Percentiles rank a stretch among this genome's conserved stretches.
Evolutionary conservation across 1,284 basidiomycete species (phyloP).

Genomic region (Ceratobasidium sp.): DNA sequence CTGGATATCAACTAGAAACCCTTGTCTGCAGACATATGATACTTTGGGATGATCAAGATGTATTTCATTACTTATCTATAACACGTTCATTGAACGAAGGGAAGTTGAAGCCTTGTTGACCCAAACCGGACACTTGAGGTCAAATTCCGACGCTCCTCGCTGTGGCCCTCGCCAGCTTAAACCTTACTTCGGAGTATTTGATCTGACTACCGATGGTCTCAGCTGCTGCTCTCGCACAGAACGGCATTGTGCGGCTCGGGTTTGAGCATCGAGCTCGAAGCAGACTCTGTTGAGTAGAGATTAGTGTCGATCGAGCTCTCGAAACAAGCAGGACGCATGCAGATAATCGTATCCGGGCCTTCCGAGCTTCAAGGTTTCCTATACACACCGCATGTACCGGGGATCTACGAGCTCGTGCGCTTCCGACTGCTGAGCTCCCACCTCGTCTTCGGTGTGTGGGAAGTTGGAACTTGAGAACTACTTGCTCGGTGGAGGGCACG

Average conservation of each 20-base stretch:
- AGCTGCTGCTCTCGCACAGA: background rate
- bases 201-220: background rate
- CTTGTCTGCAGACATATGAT: no score
- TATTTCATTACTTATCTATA: background rate
- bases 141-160: background rate
- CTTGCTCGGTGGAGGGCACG: background rate
- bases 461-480: constrained; percentile 5
- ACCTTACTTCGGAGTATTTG: background rate
- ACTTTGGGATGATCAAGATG: no score
- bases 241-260: background rate
- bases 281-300: background rate
- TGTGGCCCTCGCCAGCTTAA: background rate
- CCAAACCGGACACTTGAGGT: background rate
- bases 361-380: constrained; percentile 6
- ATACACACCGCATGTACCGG: constrained; percentile 21
- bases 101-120: background rate
- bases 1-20: no score
- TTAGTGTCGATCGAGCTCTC: constrained; percentile 5
- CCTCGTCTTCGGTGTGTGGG: constrained; percentile 32
- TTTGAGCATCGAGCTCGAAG: background rate
- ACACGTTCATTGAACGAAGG: background rate
- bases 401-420: constrained; percentile 24
- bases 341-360: constrained; percentile 11
- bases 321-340: constrained; percentile 1
- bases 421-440: constrained; percentile 20